Base-by-base conservation (phyloP, 495 filamentous ascomycete genomes). In the Neurospora hispaniola region DNA sequence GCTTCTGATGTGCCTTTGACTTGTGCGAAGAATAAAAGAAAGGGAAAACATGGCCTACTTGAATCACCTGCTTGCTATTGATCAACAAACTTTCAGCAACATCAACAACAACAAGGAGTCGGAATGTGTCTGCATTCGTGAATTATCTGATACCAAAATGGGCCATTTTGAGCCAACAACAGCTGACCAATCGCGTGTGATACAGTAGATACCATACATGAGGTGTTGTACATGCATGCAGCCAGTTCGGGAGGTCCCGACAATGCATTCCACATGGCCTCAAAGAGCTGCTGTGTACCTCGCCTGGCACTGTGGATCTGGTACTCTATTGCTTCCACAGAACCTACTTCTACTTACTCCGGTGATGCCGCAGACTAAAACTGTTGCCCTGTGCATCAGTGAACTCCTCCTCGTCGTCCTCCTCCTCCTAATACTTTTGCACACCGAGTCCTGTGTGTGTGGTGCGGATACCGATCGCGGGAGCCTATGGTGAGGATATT, bases 381-480 rank as follows among this genome's bases (percentile, higher is more conserved):
- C n/a, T 8, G 3, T 12, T 54, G 20, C n/a, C 46, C 20, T 54
- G 10, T 54, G 20, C 10, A 54, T 10, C 1, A 12, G 46, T 31
- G 27, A 31, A 31, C 2, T 31, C 2, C 27, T 31, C 27, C 27
- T 31, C 2, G 27, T 31, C 27, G 1, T 20, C 44, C 9, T 4
- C 9, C 44, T 48, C 44, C n/a, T 20, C 44, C 44, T 48, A 5
- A 48, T 3, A 44, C 18, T 44, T 44, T 7, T 44, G 18, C 18
- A 16, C 8, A 44, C 77, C 86, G n/a, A 77, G 18, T 81, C 82
- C 40, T 84, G 82, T 1, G 83, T 89, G 82, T 96, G 93, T 4
- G 94, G 94, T 16, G 89, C 90, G 35, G 93, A 94, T 5, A 89
- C 93, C 35, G 90, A 86, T 66, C 93, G 91, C 59, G 94, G 94